A percentile compares a stretch with the other conserved stretches of the same genome.
Conservation (phyloP, 805 yeast genomes). For the Sugiyamaella boreocaroliniensis region DNA sequence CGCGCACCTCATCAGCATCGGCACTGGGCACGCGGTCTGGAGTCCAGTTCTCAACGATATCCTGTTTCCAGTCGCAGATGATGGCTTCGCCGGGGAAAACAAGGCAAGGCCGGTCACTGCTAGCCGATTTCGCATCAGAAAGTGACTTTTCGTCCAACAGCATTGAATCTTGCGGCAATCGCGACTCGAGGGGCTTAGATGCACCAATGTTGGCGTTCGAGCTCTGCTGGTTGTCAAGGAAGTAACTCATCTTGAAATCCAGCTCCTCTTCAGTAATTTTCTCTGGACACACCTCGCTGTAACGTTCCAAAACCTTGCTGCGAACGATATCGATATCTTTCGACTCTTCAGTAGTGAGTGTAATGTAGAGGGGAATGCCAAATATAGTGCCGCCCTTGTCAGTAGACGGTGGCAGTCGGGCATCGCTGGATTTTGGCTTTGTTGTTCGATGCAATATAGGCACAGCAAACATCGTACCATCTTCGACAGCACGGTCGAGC, state of each 20-base stretch:
- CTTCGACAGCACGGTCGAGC: conserved; percentile 16
- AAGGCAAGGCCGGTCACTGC: background rate
- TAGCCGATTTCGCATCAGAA: background rate
- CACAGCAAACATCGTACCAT: conserved; percentile 15
- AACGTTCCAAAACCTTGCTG: conserved; percentile 42
- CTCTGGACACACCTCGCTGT: conserved; percentile 13
- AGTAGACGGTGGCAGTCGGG: conserved; percentile 1
- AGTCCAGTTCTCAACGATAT: conserved; percentile 7
- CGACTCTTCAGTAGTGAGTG: conserved; percentile 46
- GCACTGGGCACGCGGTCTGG: conserved; percentile 10
- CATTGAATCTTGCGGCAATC: background rate
- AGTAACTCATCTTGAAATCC: background rate
- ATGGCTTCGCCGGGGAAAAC: conserved; percentile 12
- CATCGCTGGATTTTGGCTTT: conserved; percentile 1
- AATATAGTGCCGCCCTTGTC: conserved; percentile 35
- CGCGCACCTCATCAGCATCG: conserved; percentile 14
- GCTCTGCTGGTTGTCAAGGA: background rate
- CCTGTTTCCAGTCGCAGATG: conserved; percentile 17
- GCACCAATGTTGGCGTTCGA: background rate
- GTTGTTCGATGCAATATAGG: conserved; percentile 19
- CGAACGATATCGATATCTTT: conserved; percentile 53
- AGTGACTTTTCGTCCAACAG: background rate
- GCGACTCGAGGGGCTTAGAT: background rate
- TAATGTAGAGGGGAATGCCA: conserved; percentile 72
- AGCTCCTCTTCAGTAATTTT: background rate